phyloP scores from a whole-genome alignment of 2,329 filamentous ascomycete species.

The Exophiala sideris region DNA sequence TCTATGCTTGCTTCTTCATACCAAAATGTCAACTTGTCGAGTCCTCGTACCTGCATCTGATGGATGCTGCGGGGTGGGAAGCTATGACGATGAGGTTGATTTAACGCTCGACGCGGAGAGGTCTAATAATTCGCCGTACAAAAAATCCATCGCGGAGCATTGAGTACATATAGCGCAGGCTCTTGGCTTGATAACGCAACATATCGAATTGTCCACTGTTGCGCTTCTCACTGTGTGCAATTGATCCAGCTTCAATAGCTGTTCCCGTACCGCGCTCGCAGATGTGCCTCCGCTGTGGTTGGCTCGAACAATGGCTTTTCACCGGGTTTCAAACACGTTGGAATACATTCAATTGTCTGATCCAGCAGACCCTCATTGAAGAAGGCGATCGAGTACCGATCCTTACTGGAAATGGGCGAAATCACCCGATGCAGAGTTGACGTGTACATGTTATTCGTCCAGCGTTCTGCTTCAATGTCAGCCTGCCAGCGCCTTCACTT shows the following conservation, averaged over 20 bases:
- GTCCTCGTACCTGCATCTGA: too few relatives aligned
- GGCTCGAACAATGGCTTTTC: constrained; percentile 33
- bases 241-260: constrained; percentile 27
- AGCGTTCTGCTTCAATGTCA: constrained; percentile 48
- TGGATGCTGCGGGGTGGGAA: too few relatives aligned
- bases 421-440: constrained; percentile 53
- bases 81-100: too few relatives aligned
- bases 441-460: constrained; percentile 51
- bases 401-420: constrained; percentile 32
- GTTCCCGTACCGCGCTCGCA: constrained; percentile 30
- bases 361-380: constrained; percentile 42
- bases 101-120: too few relatives aligned
- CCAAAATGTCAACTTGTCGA: too few relatives aligned
- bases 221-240: too few relatives aligned
- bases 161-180: too few relatives aligned
- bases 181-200: too few relatives aligned
- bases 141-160: too few relatives aligned
- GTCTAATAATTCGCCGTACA: too few relatives aligned
- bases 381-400: constrained; percentile 43
- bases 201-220: too few relatives aligned
- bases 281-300: constrained; percentile 35
- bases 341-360: constrained; percentile 36
- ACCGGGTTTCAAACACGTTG: constrained; percentile 35
- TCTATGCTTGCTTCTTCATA: too few relatives aligned
- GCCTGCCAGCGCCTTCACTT: constrained; percentile 37